Evolutionary conservation across 306 rosid genomes (phyloP).

Genomic region (Abrus pulchellus): DNA sequence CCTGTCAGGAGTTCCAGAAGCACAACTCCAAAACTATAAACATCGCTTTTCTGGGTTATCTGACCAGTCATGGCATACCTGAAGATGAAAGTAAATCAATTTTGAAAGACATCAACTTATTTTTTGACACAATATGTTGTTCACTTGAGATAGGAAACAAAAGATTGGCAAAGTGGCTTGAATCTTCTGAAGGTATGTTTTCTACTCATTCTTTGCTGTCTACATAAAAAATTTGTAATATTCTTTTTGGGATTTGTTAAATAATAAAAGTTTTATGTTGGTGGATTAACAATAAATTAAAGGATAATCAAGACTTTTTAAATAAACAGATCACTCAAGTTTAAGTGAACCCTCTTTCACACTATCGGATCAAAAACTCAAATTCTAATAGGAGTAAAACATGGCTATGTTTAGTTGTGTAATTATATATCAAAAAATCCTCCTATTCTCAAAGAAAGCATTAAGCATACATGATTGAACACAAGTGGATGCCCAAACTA

Average conservation of each 20-base stretch:
- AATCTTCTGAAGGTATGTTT: not conserved
- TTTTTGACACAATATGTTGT: not conserved
- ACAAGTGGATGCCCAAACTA: not conserved
- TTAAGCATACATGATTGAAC: not conserved
- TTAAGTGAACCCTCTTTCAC: too few relatives aligned
- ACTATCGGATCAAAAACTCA: too few relatives aligned
- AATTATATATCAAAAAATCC: not conserved
- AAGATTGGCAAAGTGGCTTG: not conserved
- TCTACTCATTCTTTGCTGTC: not conserved
- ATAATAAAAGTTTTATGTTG: too few relatives aligned
- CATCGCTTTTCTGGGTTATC: slow-evolving; percentile 91
- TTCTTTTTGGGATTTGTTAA: not conserved
- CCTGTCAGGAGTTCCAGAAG: slow-evolving; percentile 89
- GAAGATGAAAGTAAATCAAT: slow-evolving; percentile 25
- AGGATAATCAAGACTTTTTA: too few relatives aligned
- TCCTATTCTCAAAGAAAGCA: not conserved
- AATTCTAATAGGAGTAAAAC: not conserved
- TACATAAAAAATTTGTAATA: not conserved
- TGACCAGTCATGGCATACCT: slow-evolving; percentile 99
- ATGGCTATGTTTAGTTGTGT: not conserved
- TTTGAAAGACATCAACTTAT: slow-evolving; percentile 30
- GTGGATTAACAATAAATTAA: too few relatives aligned
- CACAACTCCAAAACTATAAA: slow-evolving; percentile 92
- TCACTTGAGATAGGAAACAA: not conserved
- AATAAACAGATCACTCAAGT: too few relatives aligned